Conservation (phyloP, 495 filamentous ascomycete genomes). For the Aspergillus asperescens region DNA sequence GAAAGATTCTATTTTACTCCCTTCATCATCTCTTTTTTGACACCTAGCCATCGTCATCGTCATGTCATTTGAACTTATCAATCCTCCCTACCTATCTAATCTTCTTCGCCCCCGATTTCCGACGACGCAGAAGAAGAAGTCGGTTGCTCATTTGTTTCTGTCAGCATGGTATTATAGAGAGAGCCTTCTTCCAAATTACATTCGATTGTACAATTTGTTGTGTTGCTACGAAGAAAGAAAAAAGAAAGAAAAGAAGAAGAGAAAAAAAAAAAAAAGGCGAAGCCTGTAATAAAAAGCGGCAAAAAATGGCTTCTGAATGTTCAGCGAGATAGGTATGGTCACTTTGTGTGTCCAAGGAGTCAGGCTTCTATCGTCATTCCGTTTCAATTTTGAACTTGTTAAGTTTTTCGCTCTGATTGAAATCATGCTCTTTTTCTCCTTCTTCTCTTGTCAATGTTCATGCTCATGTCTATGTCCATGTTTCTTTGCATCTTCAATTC, state of each 20-base stretch:
- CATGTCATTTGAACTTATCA: conserved; percentile 21
- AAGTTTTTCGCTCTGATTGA: not conserved
- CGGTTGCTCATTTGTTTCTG: conserved; percentile 23
- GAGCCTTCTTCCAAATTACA: conserved; percentile 9
- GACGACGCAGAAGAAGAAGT: conserved; percentile 19
- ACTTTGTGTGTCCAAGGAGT: not conserved
- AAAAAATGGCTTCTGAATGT: conserved; percentile 8
- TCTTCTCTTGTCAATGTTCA: conserved; percentile 7
- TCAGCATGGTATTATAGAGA: conserved; percentile 13
- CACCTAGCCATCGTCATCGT: conserved; percentile 18
- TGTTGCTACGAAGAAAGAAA: conserved; percentile 9
- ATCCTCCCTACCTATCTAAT: conserved; percentile 13
- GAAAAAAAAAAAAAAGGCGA: not conserved
- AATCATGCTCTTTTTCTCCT: not conserved
- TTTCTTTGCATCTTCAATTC: conserved; percentile 15
- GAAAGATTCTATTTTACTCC: conserved; percentile 32
- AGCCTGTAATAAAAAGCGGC: conserved; percentile 6
- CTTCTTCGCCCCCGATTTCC: conserved; percentile 29
- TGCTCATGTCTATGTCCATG: conserved; percentile 8
- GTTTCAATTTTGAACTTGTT: not conserved
- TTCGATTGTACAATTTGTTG: conserved; percentile 25
- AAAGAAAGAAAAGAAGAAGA: conserved; percentile 2
- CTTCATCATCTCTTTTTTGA: conserved; percentile 20
- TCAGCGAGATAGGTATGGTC: conserved; percentile 21
- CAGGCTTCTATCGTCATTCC: not conserved